Evolutionary conservation across 805 yeast species (phyloP), one percentile per base, ranked within the genome.

Genomic region (Wickerhamomyces hampshirensis): DNA sequence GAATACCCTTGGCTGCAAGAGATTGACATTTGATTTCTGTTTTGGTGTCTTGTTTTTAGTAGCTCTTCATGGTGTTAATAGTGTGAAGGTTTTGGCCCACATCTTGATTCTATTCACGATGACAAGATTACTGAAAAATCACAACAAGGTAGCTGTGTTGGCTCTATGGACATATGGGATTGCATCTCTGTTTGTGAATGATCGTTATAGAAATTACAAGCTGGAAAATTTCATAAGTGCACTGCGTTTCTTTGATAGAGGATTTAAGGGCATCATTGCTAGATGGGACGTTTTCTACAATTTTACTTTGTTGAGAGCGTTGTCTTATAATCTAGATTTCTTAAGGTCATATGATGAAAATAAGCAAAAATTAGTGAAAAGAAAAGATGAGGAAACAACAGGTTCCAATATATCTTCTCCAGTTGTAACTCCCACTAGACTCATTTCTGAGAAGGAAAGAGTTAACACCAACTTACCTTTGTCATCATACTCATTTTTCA

Each of bases 281-380:
- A 71, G 98, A 50, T 93, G 99, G 99, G 97, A 93, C 55, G 97
- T 93, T 4, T 86, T 84, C 50, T 93, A 79, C 69, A 93, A 93
- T 61, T 88, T 94, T 60, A 82, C 95, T 1, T 63, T 91, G 41
- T 68, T 93, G 36, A 72, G 97, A 51, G 76, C 88, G 71, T 62
- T 93, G 31, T 85, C 96, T 40, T 93, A 71, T 59, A 84, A 85
- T 45, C 55, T 85, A 43, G 99, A 93, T 60, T 87, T 73, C 50
- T 50, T 80, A 21, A 74, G 71, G 48, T 66, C 65, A 35, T 57
- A 46, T 48, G 30, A 40, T 17, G 48, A 46, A 14, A 14, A 53
- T 12, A 41, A 48, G 27, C 34, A 35, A 3, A 48, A 48, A 16
- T 18, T 16, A 8, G 30, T 28, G n/a, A 52, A 49, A 30, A 46